phyloP scores from a whole-genome alignment of 257 asterid genomes.

The Lycium ferocissimum region DNA sequence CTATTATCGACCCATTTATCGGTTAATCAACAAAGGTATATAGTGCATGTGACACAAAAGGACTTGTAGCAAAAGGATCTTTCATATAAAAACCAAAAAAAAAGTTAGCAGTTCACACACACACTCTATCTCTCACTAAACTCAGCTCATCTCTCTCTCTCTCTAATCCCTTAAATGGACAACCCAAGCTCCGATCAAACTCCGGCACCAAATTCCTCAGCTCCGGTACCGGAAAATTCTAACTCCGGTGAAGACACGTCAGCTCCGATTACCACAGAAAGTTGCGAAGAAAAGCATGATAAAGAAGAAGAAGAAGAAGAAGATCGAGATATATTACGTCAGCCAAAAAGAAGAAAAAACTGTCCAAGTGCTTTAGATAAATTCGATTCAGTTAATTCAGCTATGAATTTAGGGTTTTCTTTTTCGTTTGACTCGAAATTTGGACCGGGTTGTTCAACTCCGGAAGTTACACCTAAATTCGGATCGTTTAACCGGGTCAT shows the following conservation, averaged over 20 bases:
- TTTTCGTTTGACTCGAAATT: conserved; percentile 42
- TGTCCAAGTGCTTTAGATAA: conserved; percentile 35
- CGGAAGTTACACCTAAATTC: conserved; percentile 45
- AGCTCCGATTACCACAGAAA: background rate
- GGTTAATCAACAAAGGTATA: too few relatives aligned
- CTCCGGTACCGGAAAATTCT: background rate
- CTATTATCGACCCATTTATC: too few relatives aligned
- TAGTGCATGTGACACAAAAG: too few relatives aligned
- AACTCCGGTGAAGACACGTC: background rate
- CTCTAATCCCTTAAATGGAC: background rate
- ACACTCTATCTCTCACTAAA: background rate
- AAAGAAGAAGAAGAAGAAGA: conserved; percentile 28
- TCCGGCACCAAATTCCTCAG: background rate
- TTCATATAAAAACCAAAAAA: background rate
- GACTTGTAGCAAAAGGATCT: background rate
- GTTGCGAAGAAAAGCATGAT: background rate
- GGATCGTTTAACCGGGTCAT: conserved; percentile 39
- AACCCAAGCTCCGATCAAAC: background rate
- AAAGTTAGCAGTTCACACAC: background rate
- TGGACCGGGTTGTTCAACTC: conserved; percentile 36
- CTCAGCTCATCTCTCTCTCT: background rate
- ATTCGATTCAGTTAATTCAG: conserved; percentile 28
- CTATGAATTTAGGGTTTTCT: conserved; percentile 37
- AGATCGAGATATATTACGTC: conserved; percentile 20
- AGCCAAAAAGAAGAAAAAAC: conserved; percentile 42